Percentiles rank a stretch among this genome's conserved stretches.
Conservation (phyloP, 208 protist species). For the Leishmania tropica region DNA sequence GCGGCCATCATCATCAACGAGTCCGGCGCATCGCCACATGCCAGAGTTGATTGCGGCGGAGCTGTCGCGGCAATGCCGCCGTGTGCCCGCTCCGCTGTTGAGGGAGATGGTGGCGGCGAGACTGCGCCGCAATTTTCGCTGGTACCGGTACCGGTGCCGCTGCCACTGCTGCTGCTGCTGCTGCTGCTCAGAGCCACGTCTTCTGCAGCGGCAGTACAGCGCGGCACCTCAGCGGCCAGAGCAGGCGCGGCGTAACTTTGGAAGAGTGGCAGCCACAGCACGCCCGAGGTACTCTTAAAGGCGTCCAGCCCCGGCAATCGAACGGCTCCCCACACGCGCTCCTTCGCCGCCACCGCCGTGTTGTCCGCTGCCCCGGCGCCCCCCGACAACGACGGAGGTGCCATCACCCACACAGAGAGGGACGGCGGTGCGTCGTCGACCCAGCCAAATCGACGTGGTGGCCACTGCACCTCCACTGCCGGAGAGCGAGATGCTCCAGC, state of each 20-base stretch:
- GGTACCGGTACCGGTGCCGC: no score
- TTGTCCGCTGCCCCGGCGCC: background rate
- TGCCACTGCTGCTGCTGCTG: background rate
- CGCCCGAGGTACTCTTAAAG: conserved; percentile 13
- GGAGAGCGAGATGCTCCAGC: background rate
- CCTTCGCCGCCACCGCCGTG: background rate
- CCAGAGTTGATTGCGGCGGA: background rate
- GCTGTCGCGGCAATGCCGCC: background rate
- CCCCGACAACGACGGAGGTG: background rate
- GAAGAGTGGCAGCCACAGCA: conserved; percentile 37
- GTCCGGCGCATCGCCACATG: background rate
- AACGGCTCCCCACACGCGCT: conserved; percentile 22
- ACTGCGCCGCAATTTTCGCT: background rate
- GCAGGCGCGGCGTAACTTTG: conserved; percentile 7
- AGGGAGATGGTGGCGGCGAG: background rate
- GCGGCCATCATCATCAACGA: background rate
- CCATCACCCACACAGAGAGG: conserved; percentile 21
- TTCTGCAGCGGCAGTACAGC: background rate
- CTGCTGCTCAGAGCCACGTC: background rate
- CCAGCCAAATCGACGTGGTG: conserved; percentile 27
- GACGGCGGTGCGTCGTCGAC: conserved; percentile 11
- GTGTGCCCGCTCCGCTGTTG: background rate
- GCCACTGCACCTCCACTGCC: conserved; percentile 23
- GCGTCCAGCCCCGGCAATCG: conserved; percentile 17
- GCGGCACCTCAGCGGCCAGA: background rate